Base-by-base conservation (phyloP, 352 stramenopile species). In the Pythium angustatum region DNA sequence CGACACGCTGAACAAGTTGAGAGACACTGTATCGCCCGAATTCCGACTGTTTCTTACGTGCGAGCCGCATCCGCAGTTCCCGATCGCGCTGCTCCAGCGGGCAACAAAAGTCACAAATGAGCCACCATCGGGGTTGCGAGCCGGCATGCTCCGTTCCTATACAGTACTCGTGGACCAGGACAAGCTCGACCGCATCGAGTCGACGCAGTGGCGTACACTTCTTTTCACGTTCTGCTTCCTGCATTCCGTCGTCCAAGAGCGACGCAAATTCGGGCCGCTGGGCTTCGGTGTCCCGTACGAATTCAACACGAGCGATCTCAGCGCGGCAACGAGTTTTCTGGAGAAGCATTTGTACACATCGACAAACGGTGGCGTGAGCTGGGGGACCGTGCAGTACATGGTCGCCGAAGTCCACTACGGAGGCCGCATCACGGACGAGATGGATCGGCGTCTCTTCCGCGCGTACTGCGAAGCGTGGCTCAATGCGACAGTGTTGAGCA, bases 311-410 rank as follows among this genome's bases (percentile, higher is more conserved):
- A 75, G 82, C 6, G 85, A 94, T 63, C 69, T 93, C 45, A 81
- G 75, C 14, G 81, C 85, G 0, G 77, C 78, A 0, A 72, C 89
- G 28, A 85, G 58, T 31, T 91, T 95, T 60, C 63, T 92, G 30
- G 83, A 93, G 64, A 81, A 76, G 3, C 81, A 91, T 68, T 64
- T 92, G 59, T 90, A 89, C 68, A 75, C 78, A 11, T 85, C 73
- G 0, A 70, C 66, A 9, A 64, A 75, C 61, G 4, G 57, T 47
- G 33, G 45, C 33, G 61, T 85, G 11, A 88, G 76, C 27, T 94
- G 83, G 85, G 66, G 69, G 0, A 93, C 85, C 14, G 66, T 94
- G 31, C 83, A 91, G 69, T 94, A 92, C 60, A 91, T 94, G 81
- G 73, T 91, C 22, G 82, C 81, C 0, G 85, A 94, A 52, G 82